Base-by-base conservation (phyloP, 495 filamentous ascomycete genomes). In the Pseudomonodictys pantanalensis region DNA sequence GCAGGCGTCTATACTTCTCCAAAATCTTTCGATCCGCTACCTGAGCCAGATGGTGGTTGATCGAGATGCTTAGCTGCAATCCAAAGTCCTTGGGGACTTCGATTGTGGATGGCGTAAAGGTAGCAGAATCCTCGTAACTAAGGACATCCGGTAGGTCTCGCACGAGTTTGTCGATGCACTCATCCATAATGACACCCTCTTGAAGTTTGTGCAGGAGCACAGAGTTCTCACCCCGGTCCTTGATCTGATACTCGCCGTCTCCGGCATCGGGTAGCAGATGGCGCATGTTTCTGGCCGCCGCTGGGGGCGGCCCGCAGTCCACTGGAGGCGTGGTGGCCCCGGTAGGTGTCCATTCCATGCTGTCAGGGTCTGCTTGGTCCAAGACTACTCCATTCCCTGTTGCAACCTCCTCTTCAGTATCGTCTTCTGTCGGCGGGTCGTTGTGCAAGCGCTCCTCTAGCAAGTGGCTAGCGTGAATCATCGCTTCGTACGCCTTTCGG, bases 1-100 rank as follows among this genome's bases (percentile, higher is more conserved):
- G 46, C 4, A 67, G 51, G 4, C 64, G 53, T 18, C 64, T 41
- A 47, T 63, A 67, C 50, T 63, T 62, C 33, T 67, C 64, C 50
- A 67, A 32, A 18, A 67, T 10, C 32, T 67, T 67, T 15, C 64
- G 64, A 52, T 67, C 58, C 8, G 55, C 56, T 12, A 59, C 62
- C 41, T 68, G 57, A 9, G 65, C 58, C 12, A 68, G 51, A 35
- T 70, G 68, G 42, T 67, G 64, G 45, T 67, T 67, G 48, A 67
- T 67, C 4, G 59, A 59, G 33, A 67, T 62, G 39, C 59, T 63
- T 43, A 70, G 45, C 35, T 68, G 65, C 47, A 70, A 52, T 6
- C 58, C 59, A 49, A 68, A 70, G 23, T 66, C 68, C 45, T 58
- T 68, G 0, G 65, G 65, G 0, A 68, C 60, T 28, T 68, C 65